phyloP scores from a whole-genome alignment of 2,329 filamentous ascomycete species.

The Calonectria multiphialidica region DNA sequence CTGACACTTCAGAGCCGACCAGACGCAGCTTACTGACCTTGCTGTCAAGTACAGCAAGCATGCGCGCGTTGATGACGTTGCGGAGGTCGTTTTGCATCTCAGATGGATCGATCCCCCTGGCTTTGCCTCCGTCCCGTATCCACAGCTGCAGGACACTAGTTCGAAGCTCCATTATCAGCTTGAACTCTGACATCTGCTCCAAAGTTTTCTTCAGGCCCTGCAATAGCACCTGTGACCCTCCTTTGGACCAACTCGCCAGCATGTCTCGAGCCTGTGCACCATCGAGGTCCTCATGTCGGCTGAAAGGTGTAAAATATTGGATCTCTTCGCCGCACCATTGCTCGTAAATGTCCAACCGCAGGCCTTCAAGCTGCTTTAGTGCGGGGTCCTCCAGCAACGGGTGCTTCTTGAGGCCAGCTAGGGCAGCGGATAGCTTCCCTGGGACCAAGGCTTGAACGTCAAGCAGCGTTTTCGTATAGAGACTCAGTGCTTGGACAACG shows the following conservation, averaged over 20 bases:
- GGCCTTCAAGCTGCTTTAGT: constrained; percentile 73
- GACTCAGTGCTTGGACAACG: constrained; percentile 73
- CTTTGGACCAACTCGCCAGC: constrained; percentile 73
- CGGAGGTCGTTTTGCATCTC: constrained; percentile 78
- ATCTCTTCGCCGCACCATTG: constrained; percentile 88
- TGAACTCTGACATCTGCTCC: constrained; percentile 72
- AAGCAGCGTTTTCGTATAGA: constrained; percentile 83
- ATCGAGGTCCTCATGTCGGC: constrained; percentile 82
- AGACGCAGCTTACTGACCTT: constrained; percentile 74
- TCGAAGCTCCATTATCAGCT: constrained; percentile 76
- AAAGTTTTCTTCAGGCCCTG: constrained; percentile 73
- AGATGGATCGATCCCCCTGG: constrained; percentile 75
- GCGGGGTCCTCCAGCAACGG: constrained; percentile 79
- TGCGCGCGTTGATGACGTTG: constrained; percentile 74
- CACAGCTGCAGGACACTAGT: constrained; percentile 79
- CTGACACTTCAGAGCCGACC: constrained; percentile 74
- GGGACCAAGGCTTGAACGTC: constrained; percentile 84
- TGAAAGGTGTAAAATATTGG: constrained; percentile 86
- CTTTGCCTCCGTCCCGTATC: constrained; percentile 76
- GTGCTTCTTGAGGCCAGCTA: constrained; percentile 76
- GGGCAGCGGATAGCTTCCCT: constrained; percentile 75
- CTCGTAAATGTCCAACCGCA: constrained; percentile 82
- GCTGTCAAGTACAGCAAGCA: constrained; percentile 71
- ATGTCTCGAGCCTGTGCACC: constrained; percentile 70
- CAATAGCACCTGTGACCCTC: constrained; percentile 70